phyloP scores from a whole-genome alignment of 2,329 filamentous ascomycete genomes.

The Curvularia lunata region DNA sequence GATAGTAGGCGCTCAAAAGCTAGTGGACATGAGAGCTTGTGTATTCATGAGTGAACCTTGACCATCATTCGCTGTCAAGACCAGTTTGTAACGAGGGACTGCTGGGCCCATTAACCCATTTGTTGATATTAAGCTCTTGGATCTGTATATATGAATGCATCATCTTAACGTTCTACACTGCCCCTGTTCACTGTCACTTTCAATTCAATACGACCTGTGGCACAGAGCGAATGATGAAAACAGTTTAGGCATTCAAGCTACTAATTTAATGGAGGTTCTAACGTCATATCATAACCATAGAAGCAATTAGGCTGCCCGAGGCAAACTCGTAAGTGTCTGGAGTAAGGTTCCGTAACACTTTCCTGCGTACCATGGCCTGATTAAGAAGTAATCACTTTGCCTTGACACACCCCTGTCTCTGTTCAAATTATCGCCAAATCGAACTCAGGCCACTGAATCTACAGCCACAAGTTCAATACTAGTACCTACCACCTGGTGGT shows the following conservation, averaged over 20 bases:
- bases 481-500: slow-evolving; percentile 31
- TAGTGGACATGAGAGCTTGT: background rate
- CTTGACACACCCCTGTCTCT: background rate
- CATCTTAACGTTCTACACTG: background rate
- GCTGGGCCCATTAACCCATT: background rate
- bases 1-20: background rate
- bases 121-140: background rate
- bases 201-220: background rate
- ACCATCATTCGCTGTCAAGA: background rate
- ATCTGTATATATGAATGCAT: background rate
- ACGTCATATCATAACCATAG: background rate
- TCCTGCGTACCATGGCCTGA: background rate
- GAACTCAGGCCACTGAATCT: background rate
- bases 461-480: background rate
- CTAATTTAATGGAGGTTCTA: background rate
- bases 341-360: background rate
- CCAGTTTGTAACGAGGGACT: background rate
- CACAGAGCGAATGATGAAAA: background rate
- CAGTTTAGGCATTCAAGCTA: background rate
- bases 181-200: background rate
- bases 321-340: background rate
- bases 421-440: background rate
- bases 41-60: background rate
- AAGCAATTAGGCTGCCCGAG: background rate
- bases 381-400: background rate